Evolutionary conservation across 305 asterid genomes (phyloP).

Genomic region (Plantago coronopus): DNA sequence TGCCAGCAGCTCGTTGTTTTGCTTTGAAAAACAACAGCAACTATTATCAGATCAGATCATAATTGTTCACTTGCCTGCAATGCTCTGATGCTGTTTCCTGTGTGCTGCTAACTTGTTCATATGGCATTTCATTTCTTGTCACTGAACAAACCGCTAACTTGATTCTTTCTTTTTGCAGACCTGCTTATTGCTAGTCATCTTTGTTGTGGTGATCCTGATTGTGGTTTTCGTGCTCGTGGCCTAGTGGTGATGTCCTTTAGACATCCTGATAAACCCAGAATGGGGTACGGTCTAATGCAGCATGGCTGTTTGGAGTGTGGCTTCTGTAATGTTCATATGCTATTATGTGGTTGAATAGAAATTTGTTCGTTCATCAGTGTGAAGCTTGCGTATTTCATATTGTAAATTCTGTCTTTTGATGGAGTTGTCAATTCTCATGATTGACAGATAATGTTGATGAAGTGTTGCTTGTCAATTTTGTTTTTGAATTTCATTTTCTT

Average conservation of each 20-base stretch:
- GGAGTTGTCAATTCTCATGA: conserved; percentile 12
- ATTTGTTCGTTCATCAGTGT: conserved; percentile 12
- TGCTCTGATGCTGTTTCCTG: neutral
- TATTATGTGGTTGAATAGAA: conserved; percentile 22
- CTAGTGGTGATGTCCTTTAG: conserved; percentile 28
- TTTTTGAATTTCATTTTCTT: neutral
- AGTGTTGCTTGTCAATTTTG: conserved; percentile 6
- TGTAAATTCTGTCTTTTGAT: conserved; percentile 29
- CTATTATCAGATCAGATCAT: no score
- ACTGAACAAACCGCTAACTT: neutral
- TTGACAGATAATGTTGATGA: conserved; percentile 4
- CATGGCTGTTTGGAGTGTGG: conserved; percentile 26
- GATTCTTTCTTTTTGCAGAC: conserved; percentile 38
- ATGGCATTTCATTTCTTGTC: neutral
- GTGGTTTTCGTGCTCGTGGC: conserved; percentile 69
- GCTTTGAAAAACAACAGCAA: no score
- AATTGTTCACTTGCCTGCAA: no score
- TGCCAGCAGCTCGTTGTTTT: no score
- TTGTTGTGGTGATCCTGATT: conserved; percentile 71
- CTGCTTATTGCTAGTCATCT: conserved; percentile 78
- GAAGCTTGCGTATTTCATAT: conserved; percentile 17
- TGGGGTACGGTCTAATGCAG: conserved; percentile 17
- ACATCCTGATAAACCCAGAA: conserved; percentile 12
- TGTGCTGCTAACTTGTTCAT: neutral
- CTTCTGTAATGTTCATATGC: conserved; percentile 19